These are phyloP conservation scores for Fusarium sp. DNA, from an alignment of 2,329 filamentous ascomycete genomes.

Conservation along the genomic window DNA sequence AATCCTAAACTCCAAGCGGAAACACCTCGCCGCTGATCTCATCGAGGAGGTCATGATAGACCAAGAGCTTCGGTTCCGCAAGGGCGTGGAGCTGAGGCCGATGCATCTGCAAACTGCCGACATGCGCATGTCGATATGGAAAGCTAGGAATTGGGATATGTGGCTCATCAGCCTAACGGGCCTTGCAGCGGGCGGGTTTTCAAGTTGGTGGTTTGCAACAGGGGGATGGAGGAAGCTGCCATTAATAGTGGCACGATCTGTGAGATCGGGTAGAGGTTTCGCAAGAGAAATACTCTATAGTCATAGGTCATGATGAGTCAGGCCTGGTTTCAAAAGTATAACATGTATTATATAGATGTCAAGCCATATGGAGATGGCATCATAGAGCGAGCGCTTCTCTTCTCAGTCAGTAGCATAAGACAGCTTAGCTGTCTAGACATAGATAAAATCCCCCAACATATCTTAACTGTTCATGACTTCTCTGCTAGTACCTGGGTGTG, in stretches of 20 bases:
- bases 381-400: constrained; percentile 3
- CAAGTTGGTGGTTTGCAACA: constrained; percentile 39
- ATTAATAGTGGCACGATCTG: constrained; percentile 5
- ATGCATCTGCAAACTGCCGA: constrained; percentile 61
- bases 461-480: neutral
- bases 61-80: constrained; percentile 43
- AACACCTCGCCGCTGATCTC: constrained; percentile 56
- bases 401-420: neutral
- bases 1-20: constrained; percentile 52
- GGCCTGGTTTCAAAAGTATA: neutral
- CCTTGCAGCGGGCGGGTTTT: constrained; percentile 14
- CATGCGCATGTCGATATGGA: constrained; percentile 56
- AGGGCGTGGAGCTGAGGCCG: constrained; percentile 44
- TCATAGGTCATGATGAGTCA: neutral
- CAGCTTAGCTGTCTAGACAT: neutral
- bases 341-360: neutral
- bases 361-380: neutral
- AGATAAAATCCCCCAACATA: neutral
- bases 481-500: too few species aligned
- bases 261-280: constrained; percentile 1
- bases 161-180: constrained; percentile 39
- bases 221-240: constrained; percentile 35
- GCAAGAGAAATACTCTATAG: constrained; percentile 4
- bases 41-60: constrained; percentile 59
- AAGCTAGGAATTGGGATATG: constrained; percentile 57